phyloP scores from a whole-genome alignment of 2,329 filamentous ascomycete species.

The Colletotrichum camelliae region DNA sequence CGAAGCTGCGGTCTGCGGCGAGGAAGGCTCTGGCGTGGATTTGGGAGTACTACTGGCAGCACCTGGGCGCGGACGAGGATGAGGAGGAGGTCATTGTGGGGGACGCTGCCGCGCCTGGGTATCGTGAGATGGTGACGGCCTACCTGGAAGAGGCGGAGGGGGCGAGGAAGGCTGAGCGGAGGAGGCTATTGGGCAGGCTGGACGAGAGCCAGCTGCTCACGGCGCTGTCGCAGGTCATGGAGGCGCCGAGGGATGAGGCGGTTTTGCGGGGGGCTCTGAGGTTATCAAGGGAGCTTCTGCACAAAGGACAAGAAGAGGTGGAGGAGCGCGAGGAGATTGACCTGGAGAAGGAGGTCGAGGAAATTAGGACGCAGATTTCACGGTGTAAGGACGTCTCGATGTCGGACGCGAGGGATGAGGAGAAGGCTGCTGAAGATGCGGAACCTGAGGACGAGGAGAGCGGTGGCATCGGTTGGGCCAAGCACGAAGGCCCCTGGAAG shows the following conservation, averaged over 20 bases:
- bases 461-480: constrained; percentile 48
- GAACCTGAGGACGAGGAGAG: constrained; percentile 11
- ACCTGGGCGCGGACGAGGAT: constrained; percentile 39
- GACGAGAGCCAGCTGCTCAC: constrained; percentile 40
- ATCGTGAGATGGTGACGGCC: constrained; percentile 39
- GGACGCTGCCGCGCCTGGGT: constrained; percentile 23
- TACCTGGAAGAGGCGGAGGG: constrained; percentile 43
- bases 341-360: constrained; percentile 27
- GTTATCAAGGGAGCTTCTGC: constrained; percentile 47
- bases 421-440: not conserved
- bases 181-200: constrained; percentile 38
- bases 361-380: constrained; percentile 24
- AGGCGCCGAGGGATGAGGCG: constrained; percentile 45
- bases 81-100: not conserved
- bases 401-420: constrained; percentile 1
- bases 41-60: constrained; percentile 86
- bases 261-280: constrained; percentile 49
- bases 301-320: constrained; percentile 24
- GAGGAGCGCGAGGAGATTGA: not conserved
- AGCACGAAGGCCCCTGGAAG: constrained; percentile 58
- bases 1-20: constrained; percentile 73
- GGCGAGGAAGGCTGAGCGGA: constrained; percentile 27
- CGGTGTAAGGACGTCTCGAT: constrained; percentile 11
- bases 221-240: constrained; percentile 43
- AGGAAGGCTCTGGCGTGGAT: constrained; percentile 80